Evolutionary conservation across 2,329 filamentous ascomycete genomes (phyloP).

Genomic region (Trichoderma lentiforme): DNA sequence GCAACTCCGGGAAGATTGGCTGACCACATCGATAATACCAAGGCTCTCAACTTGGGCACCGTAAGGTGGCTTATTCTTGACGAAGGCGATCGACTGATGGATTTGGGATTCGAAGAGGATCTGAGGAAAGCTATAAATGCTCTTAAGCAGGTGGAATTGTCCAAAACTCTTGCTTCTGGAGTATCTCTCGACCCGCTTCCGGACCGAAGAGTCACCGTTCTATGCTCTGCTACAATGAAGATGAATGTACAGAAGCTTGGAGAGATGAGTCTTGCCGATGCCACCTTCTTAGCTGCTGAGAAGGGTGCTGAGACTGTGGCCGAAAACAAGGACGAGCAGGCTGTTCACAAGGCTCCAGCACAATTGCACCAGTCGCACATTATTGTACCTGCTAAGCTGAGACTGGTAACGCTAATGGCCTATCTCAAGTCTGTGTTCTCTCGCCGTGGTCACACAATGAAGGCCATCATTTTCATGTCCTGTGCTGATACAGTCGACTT

Average conservation of each 20-base stretch:
- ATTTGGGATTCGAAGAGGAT: slow-evolving; percentile 94
- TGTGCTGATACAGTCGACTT: slow-evolving; percentile 97
- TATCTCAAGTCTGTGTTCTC: slow-evolving; percentile 85
- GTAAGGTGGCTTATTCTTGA: slow-evolving; percentile 94
- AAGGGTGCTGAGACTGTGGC: slow-evolving; percentile 49
- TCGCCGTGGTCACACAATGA: slow-evolving; percentile 87
- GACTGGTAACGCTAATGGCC: slow-evolving; percentile 81
- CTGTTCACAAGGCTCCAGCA: slow-evolving; percentile 73
- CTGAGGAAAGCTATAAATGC: slow-evolving; percentile 81
- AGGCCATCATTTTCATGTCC: slow-evolving; percentile 93
- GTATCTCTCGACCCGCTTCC: slow-evolving; percentile 63
- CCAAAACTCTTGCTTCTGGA: slow-evolving; percentile 57
- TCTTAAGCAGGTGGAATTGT: slow-evolving; percentile 63
- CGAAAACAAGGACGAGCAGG: slow-evolving; percentile 44
- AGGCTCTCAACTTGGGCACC: slow-evolving; percentile 80
- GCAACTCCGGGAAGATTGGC: slow-evolving; percentile 88
- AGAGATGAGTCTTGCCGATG: slow-evolving; percentile 92
- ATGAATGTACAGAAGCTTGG: slow-evolving; percentile 93
- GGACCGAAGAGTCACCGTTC: slow-evolving; percentile 74
- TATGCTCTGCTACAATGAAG: slow-evolving; percentile 97
- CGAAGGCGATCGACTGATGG: slow-evolving; percentile 97
- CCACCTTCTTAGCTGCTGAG: slow-evolving; percentile 75
- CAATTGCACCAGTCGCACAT: slow-evolving; percentile 92
- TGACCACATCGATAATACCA: slow-evolving; percentile 90
- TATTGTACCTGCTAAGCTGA: slow-evolving; percentile 82